Conservation (phyloP, 306 rosid species). For the Benincasa hispida region DNA sequence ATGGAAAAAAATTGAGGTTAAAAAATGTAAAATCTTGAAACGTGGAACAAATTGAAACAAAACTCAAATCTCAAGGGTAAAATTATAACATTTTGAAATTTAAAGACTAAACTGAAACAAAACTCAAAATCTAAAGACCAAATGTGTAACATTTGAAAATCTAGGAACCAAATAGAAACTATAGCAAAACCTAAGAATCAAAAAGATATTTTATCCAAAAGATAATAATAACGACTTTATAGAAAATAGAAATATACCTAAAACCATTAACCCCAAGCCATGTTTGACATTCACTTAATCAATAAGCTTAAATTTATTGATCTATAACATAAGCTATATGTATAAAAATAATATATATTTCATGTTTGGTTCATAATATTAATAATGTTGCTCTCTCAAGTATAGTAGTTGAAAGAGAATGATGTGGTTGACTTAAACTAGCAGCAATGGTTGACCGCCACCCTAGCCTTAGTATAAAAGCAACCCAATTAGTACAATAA, state of each 20-base stretch:
- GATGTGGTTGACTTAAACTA: not conserved
- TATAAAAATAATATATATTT: not conserved
- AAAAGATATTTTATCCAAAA: too few relatives aligned
- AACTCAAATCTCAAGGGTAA: too few relatives aligned
- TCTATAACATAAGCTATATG: not conserved
- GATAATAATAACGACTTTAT: not conserved
- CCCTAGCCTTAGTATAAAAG: not conserved
- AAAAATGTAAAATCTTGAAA: too few relatives aligned
- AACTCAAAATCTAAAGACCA: too few relatives aligned
- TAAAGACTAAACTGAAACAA: too few relatives aligned
- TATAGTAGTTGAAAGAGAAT: not conserved
- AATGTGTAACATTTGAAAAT: too few relatives aligned
- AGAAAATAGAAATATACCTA: not conserved
- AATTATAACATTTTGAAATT: too few relatives aligned
- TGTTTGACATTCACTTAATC: not conserved
- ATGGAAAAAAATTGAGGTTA: too few relatives aligned
- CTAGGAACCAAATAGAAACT: too few relatives aligned
- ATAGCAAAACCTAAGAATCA: too few relatives aligned
- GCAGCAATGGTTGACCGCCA: slow-evolving; percentile 13
- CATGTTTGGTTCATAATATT: not conserved
- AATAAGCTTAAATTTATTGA: not conserved
- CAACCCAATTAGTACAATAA: not conserved
- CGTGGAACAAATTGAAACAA: too few relatives aligned
- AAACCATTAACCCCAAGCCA: slow-evolving; percentile 2
- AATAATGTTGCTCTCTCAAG: not conserved